A percentile compares a stretch with the other conserved stretches of the same genome.
Evolutionary conservation across 768 basidiomycete genomes (phyloP).

Genomic region (Mycena belliarum): DNA sequence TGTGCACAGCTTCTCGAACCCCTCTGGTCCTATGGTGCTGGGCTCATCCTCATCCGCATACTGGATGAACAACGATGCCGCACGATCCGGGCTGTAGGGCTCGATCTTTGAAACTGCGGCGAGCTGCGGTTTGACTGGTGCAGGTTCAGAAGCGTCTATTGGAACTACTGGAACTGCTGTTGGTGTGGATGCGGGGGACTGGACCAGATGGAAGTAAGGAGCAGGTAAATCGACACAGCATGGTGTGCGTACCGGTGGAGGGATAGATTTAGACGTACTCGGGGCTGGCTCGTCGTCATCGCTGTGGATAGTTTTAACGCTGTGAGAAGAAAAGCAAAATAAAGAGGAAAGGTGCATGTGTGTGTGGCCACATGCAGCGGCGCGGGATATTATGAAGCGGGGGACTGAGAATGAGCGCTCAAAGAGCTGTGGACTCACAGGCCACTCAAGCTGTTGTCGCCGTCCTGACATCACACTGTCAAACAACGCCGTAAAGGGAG

Average conservation of each 20-base stretch:
- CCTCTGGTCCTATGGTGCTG: slow-evolving; percentile 66
- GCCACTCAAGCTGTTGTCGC: slow-evolving; percentile 15
- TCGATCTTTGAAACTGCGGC: slow-evolving; percentile 26
- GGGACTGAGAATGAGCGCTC: neutral
- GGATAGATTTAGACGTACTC: slow-evolving; percentile 32
- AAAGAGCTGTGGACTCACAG: slow-evolving; percentile 24
- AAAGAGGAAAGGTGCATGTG: slow-evolving; percentile 64
- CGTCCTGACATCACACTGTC: slow-evolving; percentile 11
- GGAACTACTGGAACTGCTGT: slow-evolving; percentile 10
- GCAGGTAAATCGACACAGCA: neutral
- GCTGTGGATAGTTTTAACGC: slow-evolving; percentile 48
- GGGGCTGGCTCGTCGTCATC: slow-evolving; percentile 43
- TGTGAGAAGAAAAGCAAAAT: slow-evolving; percentile 65
- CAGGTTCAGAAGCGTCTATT: slow-evolving; percentile 20
- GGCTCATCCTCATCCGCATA: slow-evolving; percentile 63
- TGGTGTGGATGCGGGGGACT: slow-evolving; percentile 7
- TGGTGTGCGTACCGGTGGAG: slow-evolving; percentile 25
- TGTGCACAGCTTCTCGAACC: slow-evolving; percentile 68
- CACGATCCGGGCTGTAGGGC: slow-evolving; percentile 52
- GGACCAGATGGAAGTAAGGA: neutral
- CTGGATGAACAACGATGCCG: slow-evolving; percentile 55
- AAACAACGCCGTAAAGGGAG: neutral
- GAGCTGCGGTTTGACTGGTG: slow-evolving; percentile 16
- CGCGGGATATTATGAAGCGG: slow-evolving; percentile 13
- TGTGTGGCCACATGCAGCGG: slow-evolving; percentile 35